phyloP scores from a whole-genome alignment of 495 filamentous ascomycete species.

The Achaetomiella virescens region DNA sequence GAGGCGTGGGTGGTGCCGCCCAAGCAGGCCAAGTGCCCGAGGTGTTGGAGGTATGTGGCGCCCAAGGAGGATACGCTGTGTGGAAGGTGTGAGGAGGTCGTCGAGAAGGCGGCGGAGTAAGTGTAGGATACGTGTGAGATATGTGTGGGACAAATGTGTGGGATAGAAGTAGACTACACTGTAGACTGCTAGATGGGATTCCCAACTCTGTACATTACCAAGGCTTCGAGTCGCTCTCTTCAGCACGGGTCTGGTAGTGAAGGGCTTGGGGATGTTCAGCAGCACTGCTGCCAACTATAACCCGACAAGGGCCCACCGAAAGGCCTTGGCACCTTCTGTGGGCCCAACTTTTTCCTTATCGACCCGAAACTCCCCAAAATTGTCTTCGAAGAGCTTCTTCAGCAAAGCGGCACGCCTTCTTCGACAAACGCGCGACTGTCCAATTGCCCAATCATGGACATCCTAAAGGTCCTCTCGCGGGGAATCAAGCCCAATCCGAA shows the following conservation, averaged over 20 bases:
- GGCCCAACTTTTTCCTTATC: constrained; percentile 17
- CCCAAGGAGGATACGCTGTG: constrained; percentile 58
- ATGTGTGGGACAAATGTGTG: neutral
- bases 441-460: constrained; percentile 46
- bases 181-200: too few species aligned
- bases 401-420: neutral
- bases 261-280: too few species aligned
- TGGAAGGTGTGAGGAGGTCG: constrained; percentile 63
- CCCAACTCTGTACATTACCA: too few species aligned
- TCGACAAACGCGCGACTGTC: neutral
- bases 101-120: constrained; percentile 28
- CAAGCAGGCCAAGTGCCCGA: constrained; percentile 62
- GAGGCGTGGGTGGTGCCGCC: constrained; percentile 62
- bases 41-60: constrained; percentile 81
- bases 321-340: constrained; percentile 10
- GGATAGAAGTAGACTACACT: constrained; percentile 2
- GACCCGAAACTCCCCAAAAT: constrained; percentile 3
- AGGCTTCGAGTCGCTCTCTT: too few species aligned
- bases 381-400: neutral
- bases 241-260: too few species aligned
- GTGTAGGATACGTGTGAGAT: neutral
- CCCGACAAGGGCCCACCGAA: neutral
- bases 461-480: constrained; percentile 60
- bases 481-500: constrained; percentile 47
- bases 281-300: too few species aligned